Evolutionary conservation across 23 red algal species (phyloP).

Genomic region (Gracilaria gracilis): DNA sequence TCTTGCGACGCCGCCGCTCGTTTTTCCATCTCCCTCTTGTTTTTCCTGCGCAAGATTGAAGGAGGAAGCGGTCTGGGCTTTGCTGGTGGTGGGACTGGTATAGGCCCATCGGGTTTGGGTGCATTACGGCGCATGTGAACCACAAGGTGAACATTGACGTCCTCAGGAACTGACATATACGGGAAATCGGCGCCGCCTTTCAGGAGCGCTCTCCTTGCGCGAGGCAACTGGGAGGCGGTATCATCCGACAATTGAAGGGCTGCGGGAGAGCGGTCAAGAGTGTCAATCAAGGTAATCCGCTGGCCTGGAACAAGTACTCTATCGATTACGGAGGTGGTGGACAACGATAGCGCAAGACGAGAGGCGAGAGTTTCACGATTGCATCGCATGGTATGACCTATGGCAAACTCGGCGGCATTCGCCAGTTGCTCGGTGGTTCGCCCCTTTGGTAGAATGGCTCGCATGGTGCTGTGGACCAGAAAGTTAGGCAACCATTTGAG

Average conservation of each 20-base stretch:
- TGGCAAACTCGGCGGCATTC: slow-evolving; percentile 78
- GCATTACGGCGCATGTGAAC: slow-evolving; percentile 95
- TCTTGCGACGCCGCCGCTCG: slow-evolving; percentile 10
- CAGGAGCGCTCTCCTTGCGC: slow-evolving; percentile 78
- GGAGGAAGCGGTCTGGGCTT: slow-evolving; percentile 33
- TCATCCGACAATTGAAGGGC: slow-evolving; percentile 45
- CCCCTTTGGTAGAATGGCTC: slow-evolving; percentile 70
- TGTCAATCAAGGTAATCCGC: slow-evolving; percentile 78
- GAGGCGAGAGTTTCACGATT: slow-evolving; percentile 64
- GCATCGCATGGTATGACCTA: slow-evolving; percentile 49
- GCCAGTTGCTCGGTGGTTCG: slow-evolving; percentile 53
- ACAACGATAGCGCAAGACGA: slow-evolving; percentile 68
- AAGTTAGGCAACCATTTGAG: slow-evolving; percentile 90
- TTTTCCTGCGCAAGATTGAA: slow-evolving; percentile 2
- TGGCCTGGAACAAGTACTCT: slow-evolving; percentile 51
- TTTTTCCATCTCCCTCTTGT: not conserved
- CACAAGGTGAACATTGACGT: slow-evolving; percentile 89
- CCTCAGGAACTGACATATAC: slow-evolving; percentile 77
- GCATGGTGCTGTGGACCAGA: slow-evolving; percentile 59
- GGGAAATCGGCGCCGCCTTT: slow-evolving; percentile 87
- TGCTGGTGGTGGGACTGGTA: slow-evolving; percentile 76
- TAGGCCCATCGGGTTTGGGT: slow-evolving; percentile 35
- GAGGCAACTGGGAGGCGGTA: slow-evolving; percentile 55
- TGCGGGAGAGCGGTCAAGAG: slow-evolving; percentile 64
- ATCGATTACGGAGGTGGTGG: slow-evolving; percentile 54